phyloP scores from a whole-genome alignment of 176 grass and related monocot species.

The Zea mays region Zm-B73-REFERENCE-NAM-5.0 NC_050102.1:138892501-138893000 shows the following conservation, averaged over 20 bases:
- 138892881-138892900: background rate
- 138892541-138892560: slow-evolving; percentile 35
- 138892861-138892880: background rate
- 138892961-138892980: slow-evolving; percentile 7
- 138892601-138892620: slow-evolving; percentile 44
- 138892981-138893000: slow-evolving; percentile 1
- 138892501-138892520: slow-evolving; percentile 38
- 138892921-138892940: slow-evolving; percentile 53
- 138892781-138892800: slow-evolving; percentile 45
- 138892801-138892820: slow-evolving; percentile 42
- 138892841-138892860: background rate
- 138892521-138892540: slow-evolving; percentile 44
- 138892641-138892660: background rate
- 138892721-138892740: background rate
- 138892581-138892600: slow-evolving; percentile 38
- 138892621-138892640: slow-evolving; percentile 35
- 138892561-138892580: background rate
- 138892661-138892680: background rate
- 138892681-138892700: background rate
- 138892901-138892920: slow-evolving; percentile 5
- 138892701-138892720: background rate
- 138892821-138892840: slow-evolving; percentile 33
- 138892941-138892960: background rate
- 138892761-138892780: slow-evolving; percentile 39
- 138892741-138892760: background rate